These are phyloP conservation scores for Solanum lycopersicoides DNA, from an alignment of 257 asterid species.

Conservation along the genomic window DNA sequence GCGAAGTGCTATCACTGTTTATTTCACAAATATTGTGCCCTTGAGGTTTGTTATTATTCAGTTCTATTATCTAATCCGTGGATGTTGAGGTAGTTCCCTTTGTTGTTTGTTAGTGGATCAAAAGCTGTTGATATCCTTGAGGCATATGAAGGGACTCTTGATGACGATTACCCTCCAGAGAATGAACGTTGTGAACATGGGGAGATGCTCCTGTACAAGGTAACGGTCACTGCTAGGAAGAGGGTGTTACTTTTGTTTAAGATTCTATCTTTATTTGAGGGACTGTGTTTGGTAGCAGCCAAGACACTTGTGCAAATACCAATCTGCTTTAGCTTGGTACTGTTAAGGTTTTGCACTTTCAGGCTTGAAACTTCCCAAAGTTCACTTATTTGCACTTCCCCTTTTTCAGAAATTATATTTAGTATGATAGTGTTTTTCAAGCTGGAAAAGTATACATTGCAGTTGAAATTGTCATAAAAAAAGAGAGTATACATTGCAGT, in stretches of 20 bases:
- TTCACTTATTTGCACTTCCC: not conserved
- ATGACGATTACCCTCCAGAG: constrained; percentile 94
- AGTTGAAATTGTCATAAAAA: not conserved
- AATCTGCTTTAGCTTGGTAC: not conserved
- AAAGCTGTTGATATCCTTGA: constrained; percentile 97
- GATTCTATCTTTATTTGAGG: not conserved
- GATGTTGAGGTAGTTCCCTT: constrained; percentile 1
- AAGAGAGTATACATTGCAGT: not conserved
- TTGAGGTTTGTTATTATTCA: not conserved
- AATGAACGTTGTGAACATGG: constrained; percentile 95
- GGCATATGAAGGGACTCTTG: constrained; percentile 99
- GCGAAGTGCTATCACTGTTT: not conserved
- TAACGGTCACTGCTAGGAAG: constrained; percentile 6
- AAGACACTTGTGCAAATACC: not conserved
- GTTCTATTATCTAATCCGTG: not conserved
- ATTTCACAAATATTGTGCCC: not conserved
- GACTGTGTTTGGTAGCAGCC: not conserved
- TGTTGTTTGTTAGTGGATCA: constrained; percentile 51
- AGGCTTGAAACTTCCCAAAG: not conserved
- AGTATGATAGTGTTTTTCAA: not conserved
- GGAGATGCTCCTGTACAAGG: constrained; percentile 99
- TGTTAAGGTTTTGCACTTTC: not conserved
- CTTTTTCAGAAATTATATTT: not conserved
- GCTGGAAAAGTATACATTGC: not conserved
- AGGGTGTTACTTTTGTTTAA: not conserved